These are phyloP conservation scores for Tolypocladium ovalisporum DNA, from an alignment of 2,329 filamentous ascomycete genomes.

Conservation along the genomic window DNA sequence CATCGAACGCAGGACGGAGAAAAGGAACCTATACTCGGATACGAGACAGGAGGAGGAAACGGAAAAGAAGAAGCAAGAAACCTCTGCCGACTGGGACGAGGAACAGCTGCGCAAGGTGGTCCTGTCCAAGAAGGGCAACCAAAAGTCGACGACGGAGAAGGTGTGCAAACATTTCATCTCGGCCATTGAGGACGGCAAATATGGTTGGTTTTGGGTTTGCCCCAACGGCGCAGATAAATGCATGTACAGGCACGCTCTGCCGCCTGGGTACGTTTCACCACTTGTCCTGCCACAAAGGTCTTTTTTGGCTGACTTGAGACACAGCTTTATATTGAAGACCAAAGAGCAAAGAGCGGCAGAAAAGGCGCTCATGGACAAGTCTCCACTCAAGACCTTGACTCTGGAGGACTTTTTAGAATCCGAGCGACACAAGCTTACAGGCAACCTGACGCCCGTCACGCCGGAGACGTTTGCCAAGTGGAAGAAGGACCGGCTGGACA, in stretches of 20 bases:
- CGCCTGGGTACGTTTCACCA: slow-evolving; percentile 63
- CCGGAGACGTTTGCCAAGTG: slow-evolving; percentile 89
- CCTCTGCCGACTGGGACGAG: slow-evolving; percentile 95
- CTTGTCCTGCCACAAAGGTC: neutral
- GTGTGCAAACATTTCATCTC: slow-evolving; percentile 98
- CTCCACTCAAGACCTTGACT: slow-evolving; percentile 84
- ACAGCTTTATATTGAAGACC: slow-evolving; percentile 89
- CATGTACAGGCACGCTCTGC: slow-evolving; percentile 96
- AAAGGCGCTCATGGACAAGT: slow-evolving; percentile 93
- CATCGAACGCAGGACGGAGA: slow-evolving; percentile 83
- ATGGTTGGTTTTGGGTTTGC: slow-evolving; percentile 98
- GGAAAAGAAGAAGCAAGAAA: slow-evolving; percentile 77
- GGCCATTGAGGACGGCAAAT: slow-evolving; percentile 96
- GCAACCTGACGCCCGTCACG: slow-evolving; percentile 85
- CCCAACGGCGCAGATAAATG: slow-evolving; percentile 95
- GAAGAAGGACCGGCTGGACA: slow-evolving; percentile 89
- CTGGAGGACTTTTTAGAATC: slow-evolving; percentile 96
- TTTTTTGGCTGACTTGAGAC: slow-evolving; percentile 11
- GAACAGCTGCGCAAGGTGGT: slow-evolving; percentile 88
- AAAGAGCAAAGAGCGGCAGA: slow-evolving; percentile 94
- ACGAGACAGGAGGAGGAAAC: slow-evolving; percentile 58
- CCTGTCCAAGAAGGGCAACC: slow-evolving; percentile 93
- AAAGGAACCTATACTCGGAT: slow-evolving; percentile 86
- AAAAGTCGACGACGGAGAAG: slow-evolving; percentile 89
- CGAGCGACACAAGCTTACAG: slow-evolving; percentile 89